Base-by-base conservation (phyloP, 331 rosid species). In the Quercus lobata region DNA sequence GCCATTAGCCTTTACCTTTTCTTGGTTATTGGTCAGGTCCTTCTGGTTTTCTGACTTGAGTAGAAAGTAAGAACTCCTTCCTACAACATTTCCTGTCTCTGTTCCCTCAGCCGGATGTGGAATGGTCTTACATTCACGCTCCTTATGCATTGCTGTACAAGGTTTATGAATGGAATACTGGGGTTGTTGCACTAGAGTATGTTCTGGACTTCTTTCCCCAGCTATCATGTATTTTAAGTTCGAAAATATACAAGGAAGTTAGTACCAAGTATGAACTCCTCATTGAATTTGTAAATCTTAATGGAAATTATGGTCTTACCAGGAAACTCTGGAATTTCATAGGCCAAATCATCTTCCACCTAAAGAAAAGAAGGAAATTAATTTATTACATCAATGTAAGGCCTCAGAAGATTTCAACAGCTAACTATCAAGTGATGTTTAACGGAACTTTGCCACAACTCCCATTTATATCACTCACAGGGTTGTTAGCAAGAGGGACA, bases 51-150 rank as follows among this genome's bases (percentile, higher is more conserved):
- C 80, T 18, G 84, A 74, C 85, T 90, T 93, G 52, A 78, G 86
- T 87, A 83, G 88, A 74, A 93, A 95, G 83, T 90, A 84, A 46
- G 89, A 71, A 85, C 97, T 93, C 85, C 98, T 92, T 71, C 87
- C 86, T 57, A 82, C 80, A 72, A 85, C 88, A 87, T 87, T 95
- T 80, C 90, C 85, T 32, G 78, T 89, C 57, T 76, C 90, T 73
- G 58, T 86, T 81, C 80, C 84, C 75, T 88, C 92, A 34, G 34
- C 29, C 22, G 65, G 49, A 70, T 77, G 87, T 34, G 86, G 82
- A 66, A 80, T 71, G 75, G 72, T 77, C 41, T 76, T 78, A 52
- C 49, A 76, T 61, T 87, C 92, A 17, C 74, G 80, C 75, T 80
- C 91, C 91, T 74, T 88, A 18, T 80, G 89, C 83, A 84, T 84